Percentiles rank a stretch among this genome's conserved stretches.
These are phyloP conservation scores for Solanum arcanum DNA, from an alignment of 257 asterid species.

Conservation along the genomic window DNA sequence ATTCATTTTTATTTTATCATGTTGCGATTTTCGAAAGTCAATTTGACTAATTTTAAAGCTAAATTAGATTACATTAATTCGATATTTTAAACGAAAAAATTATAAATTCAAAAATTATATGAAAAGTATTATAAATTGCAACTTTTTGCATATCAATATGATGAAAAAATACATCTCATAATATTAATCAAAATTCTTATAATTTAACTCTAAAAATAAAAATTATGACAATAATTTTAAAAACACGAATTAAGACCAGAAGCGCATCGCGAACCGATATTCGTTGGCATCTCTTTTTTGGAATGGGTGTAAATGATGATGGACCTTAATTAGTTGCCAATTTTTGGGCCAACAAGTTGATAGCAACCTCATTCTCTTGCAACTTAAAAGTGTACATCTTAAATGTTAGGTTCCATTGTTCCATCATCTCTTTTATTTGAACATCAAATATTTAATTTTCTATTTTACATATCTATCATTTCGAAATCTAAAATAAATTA, in stretches of 20 bases:
- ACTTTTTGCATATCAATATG: too few relatives aligned
- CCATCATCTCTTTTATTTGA: not conserved
- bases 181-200: too few relatives aligned
- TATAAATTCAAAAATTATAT: too few relatives aligned
- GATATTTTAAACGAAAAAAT: too few relatives aligned
- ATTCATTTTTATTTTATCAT: too few relatives aligned
- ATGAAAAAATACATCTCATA: too few relatives aligned
- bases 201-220: too few relatives aligned
- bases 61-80: too few relatives aligned
- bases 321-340: not conserved
- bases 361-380: not conserved
- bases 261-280: not conserved
- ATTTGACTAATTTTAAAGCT: too few relatives aligned
- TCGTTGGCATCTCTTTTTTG: not conserved
- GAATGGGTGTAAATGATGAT: not conserved
- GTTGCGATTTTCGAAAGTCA: too few relatives aligned
- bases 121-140: too few relatives aligned
- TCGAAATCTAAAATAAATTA: not conserved
- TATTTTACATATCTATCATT: not conserved
- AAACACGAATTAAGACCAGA: not conserved
- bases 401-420: not conserved
- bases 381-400: not conserved
- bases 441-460: too few relatives aligned
- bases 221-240: accelerated
- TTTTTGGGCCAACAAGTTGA: not conserved